These are phyloP conservation scores for Buxus sempervirens DNA, from an alignment of 164 flowering plant species.

Conservation along the genomic window DNA sequence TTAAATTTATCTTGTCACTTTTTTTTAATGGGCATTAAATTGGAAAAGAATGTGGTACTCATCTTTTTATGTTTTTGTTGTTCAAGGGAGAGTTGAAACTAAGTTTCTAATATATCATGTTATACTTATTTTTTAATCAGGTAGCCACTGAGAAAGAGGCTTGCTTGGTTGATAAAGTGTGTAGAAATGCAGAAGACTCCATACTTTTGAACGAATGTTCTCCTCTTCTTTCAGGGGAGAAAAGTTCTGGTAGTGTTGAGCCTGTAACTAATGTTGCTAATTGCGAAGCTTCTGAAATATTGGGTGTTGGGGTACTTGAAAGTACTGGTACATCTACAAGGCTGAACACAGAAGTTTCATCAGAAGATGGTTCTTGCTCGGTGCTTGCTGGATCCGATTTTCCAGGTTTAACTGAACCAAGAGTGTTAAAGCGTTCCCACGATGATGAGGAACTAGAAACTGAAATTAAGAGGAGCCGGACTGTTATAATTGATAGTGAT, in stretches of 20 bases:
- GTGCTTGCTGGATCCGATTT: slow-evolving; percentile 24
- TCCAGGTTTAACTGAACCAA: slow-evolving; percentile 27
- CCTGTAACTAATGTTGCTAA: slow-evolving; percentile 13
- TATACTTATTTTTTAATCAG: slow-evolving; percentile 21
- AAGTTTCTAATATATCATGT: too few species aligned
- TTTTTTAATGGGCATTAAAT: too few species aligned
- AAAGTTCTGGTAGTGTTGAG: slow-evolving; percentile 11
- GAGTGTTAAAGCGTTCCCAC: slow-evolving; percentile 47
- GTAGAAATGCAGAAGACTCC: slow-evolving; percentile 17
- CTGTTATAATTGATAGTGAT: slow-evolving; percentile 50
- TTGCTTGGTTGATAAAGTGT: slow-evolving; percentile 19
- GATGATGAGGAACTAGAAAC: slow-evolving; percentile 33
- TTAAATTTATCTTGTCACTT: too few species aligned
- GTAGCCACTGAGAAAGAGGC: slow-evolving; percentile 23
- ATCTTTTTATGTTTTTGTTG: too few species aligned
- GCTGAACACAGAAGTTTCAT: slow-evolving; percentile 19
- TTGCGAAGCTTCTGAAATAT: slow-evolving; percentile 12
- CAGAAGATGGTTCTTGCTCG: slow-evolving; percentile 24
- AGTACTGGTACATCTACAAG: slow-evolving; percentile 17
- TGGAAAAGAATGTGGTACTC: too few species aligned
- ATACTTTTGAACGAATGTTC: slow-evolving; percentile 14
- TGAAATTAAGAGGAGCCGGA: slow-evolving; percentile 42
- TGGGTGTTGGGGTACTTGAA: slow-evolving; percentile 22
- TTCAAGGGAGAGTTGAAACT: too few species aligned
- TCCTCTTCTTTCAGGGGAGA: slow-evolving; percentile 14